Evolutionary conservation across 129 eudicot genomes (phyloP).

Genomic region (Solidago caesia): DNA sequence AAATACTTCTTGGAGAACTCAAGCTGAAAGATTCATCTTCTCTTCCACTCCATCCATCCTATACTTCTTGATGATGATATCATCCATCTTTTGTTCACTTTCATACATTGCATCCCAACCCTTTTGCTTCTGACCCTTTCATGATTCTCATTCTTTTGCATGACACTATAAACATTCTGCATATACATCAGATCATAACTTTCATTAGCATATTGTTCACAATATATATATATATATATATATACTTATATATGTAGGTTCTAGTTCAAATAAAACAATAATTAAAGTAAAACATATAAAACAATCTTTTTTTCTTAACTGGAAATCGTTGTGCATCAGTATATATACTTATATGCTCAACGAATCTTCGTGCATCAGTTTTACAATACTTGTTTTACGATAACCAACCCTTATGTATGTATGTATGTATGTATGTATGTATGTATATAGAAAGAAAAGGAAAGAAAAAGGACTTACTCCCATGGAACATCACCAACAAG

Average conservation of each 20-base stretch:
- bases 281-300: too few species aligned
- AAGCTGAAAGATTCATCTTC: conserved; percentile 44
- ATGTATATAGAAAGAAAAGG: neutral
- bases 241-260: too few species aligned
- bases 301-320: neutral
- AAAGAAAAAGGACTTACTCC: conserved; percentile 49
- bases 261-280: too few species aligned
- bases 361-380: too few species aligned
- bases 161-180: conserved; percentile 74
- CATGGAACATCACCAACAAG: conserved; percentile 96
- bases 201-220: conserved; percentile 22
- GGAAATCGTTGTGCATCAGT: too few species aligned
- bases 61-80: neutral
- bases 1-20: conserved; percentile 51
- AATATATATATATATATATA: neutral
- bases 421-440: neutral
- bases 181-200: conserved; percentile 17
- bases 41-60: conserved; percentile 29
- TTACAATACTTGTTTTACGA: too few species aligned
- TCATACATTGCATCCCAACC: conserved; percentile 59
- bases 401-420: too few species aligned
- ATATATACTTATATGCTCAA: too few species aligned
- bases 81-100: neutral
- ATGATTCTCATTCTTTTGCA: conserved; percentile 83
- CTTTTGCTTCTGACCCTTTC: conserved; percentile 78